Conservation (phyloP, 352 stramenopile species). For the Pythium phragmitis region DNA sequence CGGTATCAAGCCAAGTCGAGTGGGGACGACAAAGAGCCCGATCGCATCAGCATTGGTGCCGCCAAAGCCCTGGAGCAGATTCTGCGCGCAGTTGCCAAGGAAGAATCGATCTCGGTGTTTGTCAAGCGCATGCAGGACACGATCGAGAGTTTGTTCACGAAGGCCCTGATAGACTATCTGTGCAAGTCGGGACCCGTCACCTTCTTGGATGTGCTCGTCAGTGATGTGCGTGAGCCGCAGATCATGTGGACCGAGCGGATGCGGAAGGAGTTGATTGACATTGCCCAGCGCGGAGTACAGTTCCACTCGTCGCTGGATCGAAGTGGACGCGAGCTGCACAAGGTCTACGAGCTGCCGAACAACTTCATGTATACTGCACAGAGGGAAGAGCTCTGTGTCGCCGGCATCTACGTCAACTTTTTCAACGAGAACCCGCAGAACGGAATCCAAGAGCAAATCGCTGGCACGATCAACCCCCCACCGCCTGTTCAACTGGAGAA, state of each 20-base stretch:
- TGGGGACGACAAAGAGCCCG: conserved; percentile 37
- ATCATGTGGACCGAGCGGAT: conserved; percentile 88
- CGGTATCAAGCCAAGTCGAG: conserved; percentile 37
- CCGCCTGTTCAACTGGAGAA: conserved; percentile 27
- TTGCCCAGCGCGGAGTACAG: conserved; percentile 67
- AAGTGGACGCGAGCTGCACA: conserved; percentile 55
- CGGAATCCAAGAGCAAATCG: conserved; percentile 73
- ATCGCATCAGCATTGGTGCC: conserved; percentile 69
- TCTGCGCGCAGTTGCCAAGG: conserved; percentile 59
- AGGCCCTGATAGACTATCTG: conserved; percentile 73
- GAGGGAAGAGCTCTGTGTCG: conserved; percentile 81
- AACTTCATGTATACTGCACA: conserved; percentile 83
- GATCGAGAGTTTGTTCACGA: conserved; percentile 83
- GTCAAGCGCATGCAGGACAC: conserved; percentile 82
- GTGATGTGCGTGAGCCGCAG: conserved; percentile 74
- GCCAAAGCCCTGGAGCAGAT: conserved; percentile 75
- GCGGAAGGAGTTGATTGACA: conserved; percentile 68
- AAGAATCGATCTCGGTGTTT: conserved; percentile 73
- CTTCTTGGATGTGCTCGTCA: conserved; percentile 70
- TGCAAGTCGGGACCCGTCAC: conserved; percentile 53
- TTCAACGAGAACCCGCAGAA: conserved; percentile 85
- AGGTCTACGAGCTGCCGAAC: conserved; percentile 69
- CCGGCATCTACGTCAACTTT: conserved; percentile 88
- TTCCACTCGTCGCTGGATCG: conserved; percentile 65
- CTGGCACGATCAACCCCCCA: conserved; percentile 54